These are phyloP conservation scores for Helotiales sp. DNA, from an alignment of 2,329 filamentous ascomycete species.

Conservation along the genomic window DNA sequence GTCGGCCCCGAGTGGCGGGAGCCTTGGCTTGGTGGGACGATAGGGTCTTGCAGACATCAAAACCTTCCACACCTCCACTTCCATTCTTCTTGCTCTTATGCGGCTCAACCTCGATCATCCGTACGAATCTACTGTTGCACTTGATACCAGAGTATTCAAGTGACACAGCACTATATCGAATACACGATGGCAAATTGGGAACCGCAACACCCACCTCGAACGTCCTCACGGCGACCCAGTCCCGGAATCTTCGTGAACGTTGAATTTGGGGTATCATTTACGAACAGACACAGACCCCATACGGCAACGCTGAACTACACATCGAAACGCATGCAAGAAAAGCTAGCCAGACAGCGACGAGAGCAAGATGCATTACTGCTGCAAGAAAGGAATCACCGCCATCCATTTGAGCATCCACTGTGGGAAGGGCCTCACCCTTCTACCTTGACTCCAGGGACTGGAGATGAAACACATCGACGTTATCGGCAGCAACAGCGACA, in stretches of 20 bases:
- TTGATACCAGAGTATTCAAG: constrained; percentile 4
- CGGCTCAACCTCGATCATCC: constrained; percentile 6
- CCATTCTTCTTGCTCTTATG: not conserved
- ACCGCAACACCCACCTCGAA: constrained; percentile 14
- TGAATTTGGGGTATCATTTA: constrained; percentile 32
- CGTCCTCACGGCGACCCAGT: constrained; percentile 22
- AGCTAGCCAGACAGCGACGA: constrained; percentile 16
- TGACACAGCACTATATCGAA: not conserved
- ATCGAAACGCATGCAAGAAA: constrained; percentile 30
- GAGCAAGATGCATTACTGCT: constrained; percentile 19
- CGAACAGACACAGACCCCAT: constrained; percentile 23
- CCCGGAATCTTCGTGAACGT: constrained; percentile 32
- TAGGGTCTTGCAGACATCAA: constrained; percentile 1
- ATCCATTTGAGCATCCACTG: not conserved
- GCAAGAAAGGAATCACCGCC: constrained; percentile 5
- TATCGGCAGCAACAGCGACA: constrained; percentile 6
- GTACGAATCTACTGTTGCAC: not conserved
- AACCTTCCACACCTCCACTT: constrained; percentile 4
- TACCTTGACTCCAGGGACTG: constrained; percentile 4
- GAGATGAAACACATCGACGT: constrained; percentile 1
- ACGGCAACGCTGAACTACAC: constrained; percentile 28
- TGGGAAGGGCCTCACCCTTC: constrained; percentile 5
- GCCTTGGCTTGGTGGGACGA: constrained; percentile 1
- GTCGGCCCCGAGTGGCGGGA: constrained; percentile 10
- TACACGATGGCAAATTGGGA: constrained; percentile 22